Conservation (phyloP, 78 protist species). For the Mastigamoeba balamuthi region DNA sequence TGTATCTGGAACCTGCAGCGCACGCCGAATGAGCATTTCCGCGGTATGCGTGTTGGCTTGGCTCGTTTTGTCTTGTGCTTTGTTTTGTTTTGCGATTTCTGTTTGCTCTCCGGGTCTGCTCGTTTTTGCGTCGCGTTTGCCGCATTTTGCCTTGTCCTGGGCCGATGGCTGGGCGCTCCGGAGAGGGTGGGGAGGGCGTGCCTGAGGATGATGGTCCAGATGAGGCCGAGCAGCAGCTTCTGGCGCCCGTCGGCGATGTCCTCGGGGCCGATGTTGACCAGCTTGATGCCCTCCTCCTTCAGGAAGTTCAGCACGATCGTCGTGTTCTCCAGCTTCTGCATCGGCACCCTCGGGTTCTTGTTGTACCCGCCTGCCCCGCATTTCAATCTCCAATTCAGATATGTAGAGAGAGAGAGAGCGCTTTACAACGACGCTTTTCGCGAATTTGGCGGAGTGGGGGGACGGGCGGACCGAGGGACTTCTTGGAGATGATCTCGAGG, state of each 20-base stretch:
- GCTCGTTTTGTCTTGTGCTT: not conserved
- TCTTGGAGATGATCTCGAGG: conserved; percentile 65
- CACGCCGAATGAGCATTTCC: not conserved
- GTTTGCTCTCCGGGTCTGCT: not conserved
- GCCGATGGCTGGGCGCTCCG: conserved; percentile 6
- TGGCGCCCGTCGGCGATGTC: conserved; percentile 58
- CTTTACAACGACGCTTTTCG: not conserved
- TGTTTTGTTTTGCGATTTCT: not conserved
- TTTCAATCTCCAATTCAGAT: not conserved
- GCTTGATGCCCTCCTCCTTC: conserved; percentile 47
- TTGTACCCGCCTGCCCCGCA: conserved; percentile 7
- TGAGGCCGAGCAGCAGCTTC: conserved; percentile 62
- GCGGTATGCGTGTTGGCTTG: not conserved
- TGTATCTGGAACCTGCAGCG: too few relatives aligned
- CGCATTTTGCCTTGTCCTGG: not conserved
- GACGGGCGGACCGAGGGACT: too few relatives aligned
- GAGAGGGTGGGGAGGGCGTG: conserved; percentile 52
- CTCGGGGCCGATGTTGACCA: conserved; percentile 57
- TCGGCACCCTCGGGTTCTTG: conserved; percentile 29
- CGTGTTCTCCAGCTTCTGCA: conserved; percentile 62
- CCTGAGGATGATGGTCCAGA: conserved; percentile 67
- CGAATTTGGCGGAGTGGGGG: not conserved
- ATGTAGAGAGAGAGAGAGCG: not conserved
- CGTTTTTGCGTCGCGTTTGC: not conserved
- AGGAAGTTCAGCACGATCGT: conserved; percentile 27